These are phyloP conservation scores for Cyphellophora attinorum DNA, from an alignment of 2,329 filamentous ascomycete genomes.

Conservation along the genomic window DNA sequence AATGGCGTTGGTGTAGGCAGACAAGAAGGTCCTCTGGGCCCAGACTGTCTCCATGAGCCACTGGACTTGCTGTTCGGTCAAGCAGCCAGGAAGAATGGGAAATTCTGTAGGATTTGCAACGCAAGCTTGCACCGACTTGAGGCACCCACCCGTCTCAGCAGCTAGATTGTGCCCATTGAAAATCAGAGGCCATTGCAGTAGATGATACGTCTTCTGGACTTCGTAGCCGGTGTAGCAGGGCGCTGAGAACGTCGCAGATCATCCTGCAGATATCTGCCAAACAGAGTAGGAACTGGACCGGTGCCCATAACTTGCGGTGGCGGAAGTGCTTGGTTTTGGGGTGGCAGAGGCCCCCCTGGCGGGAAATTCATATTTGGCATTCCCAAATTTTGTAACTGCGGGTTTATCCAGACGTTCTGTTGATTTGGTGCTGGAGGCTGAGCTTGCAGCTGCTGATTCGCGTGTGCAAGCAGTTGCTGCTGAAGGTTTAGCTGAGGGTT, in stretches of 20 bases:
- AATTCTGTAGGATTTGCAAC: slow-evolving; percentile 18
- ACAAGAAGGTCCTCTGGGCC: slow-evolving; percentile 59
- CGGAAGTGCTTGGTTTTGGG: not conserved
- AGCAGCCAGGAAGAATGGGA: slow-evolving; percentile 42
- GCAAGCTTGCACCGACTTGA: slow-evolving; percentile 13
- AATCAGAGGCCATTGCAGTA: slow-evolving; percentile 18
- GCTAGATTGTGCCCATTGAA: slow-evolving; percentile 23
- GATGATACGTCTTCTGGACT: too few species aligned
- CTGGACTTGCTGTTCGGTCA: slow-evolving; percentile 57
- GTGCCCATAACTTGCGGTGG: too few species aligned
- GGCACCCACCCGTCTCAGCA: slow-evolving; percentile 11
- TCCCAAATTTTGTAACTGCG: too few species aligned
- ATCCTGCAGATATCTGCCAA: too few species aligned
- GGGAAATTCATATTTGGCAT: not conserved
- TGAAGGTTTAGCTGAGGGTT: not conserved
- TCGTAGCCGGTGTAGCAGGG: too few species aligned
- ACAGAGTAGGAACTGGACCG: too few species aligned
- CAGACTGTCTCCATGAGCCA: slow-evolving; percentile 60
- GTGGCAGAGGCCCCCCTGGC: not conserved
- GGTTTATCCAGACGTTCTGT: too few species aligned
- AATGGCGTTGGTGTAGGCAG: slow-evolving; percentile 56
- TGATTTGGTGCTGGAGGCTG: not conserved
- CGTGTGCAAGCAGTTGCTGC: not conserved
- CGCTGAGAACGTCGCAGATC: too few species aligned
- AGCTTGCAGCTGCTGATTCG: not conserved